Percentiles rank a stretch among this genome's conserved stretches.
phyloP scores from a whole-genome alignment of 169 alveolate species.

The Plasmodium gaboni region DNA sequence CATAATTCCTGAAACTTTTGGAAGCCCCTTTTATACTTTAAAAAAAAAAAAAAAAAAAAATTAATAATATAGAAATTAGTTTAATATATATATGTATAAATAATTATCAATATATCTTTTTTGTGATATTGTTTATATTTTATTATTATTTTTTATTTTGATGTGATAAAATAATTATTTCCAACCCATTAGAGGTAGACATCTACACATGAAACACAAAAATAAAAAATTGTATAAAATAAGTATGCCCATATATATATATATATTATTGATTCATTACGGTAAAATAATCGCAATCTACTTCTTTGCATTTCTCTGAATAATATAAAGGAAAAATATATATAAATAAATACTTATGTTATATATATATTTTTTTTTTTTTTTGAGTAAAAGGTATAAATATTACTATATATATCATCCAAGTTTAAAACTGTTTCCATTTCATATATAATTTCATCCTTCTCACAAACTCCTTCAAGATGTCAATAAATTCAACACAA shows the following conservation, averaged over 20 bases:
- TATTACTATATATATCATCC: conserved; percentile 68
- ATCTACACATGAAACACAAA: conserved; percentile 33
- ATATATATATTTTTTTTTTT: neutral
- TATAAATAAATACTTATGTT: neutral
- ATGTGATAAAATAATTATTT: conserved; percentile 7
- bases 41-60: conserved; percentile 19
- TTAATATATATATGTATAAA: too few species aligned
- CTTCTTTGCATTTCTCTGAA: conserved; percentile 65
- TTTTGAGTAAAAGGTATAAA: neutral
- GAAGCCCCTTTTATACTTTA: conserved; percentile 67
- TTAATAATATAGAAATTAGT: neutral
- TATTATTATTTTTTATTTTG: neutral
- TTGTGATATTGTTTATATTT: too few species aligned
- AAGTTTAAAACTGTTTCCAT: conserved; percentile 41
- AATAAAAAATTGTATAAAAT: conserved; percentile 3
- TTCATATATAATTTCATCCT: conserved; percentile 49
- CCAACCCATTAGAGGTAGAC: conserved; percentile 77
- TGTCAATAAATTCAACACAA: conserved; percentile 9
- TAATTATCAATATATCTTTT: neutral
- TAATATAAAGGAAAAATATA: conserved; percentile 11
- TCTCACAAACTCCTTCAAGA: conserved; percentile 73
- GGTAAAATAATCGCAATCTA: conserved; percentile 69
- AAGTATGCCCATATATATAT: neutral
- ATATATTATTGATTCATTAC: conserved; percentile 19
- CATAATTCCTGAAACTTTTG: conserved; percentile 63